These are phyloP conservation scores for Orbilia javanica DNA, from an alignment of 2,329 filamentous ascomycete species.

Conservation along the genomic window DNA sequence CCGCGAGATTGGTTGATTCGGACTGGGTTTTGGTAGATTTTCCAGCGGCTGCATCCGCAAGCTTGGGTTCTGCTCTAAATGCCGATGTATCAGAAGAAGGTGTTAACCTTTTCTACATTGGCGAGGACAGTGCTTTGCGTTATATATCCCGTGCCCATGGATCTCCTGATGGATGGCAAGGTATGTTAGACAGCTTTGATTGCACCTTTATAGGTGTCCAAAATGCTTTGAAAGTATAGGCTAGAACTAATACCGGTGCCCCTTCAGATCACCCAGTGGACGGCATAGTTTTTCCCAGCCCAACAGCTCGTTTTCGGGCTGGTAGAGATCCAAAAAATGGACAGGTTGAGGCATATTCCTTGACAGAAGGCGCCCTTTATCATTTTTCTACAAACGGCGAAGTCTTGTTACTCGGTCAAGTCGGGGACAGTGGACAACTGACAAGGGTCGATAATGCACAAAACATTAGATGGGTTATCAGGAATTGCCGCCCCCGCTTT, in stretches of 20 bases:
- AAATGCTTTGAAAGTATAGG: too few relatives aligned
- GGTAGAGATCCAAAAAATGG: neutral
- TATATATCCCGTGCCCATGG: neutral
- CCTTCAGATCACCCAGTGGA: neutral
- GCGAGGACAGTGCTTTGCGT: neutral
- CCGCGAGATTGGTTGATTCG: neutral
- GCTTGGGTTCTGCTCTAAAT: neutral
- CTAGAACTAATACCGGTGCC: neutral
- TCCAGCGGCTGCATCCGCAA: neutral
- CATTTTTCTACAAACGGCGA: neutral
- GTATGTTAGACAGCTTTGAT: neutral
- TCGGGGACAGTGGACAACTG: neutral
- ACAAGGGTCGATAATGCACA: neutral
- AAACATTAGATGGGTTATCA: constrained; percentile 5
- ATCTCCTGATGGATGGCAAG: neutral
- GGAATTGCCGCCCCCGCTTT: neutral
- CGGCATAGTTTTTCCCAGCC: neutral
- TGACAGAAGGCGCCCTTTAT: neutral
- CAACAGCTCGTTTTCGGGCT: neutral
- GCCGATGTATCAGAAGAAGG: neutral
- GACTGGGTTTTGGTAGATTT: neutral
- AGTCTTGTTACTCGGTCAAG: neutral
- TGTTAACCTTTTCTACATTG: neutral
- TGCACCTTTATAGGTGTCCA: too few relatives aligned
- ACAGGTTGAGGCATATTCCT: neutral